Evolutionary conservation across 805 yeast genomes (phyloP), one percentile per base, ranked within the genome.

Genomic region (Sporopachydermia lactativora): DNA sequence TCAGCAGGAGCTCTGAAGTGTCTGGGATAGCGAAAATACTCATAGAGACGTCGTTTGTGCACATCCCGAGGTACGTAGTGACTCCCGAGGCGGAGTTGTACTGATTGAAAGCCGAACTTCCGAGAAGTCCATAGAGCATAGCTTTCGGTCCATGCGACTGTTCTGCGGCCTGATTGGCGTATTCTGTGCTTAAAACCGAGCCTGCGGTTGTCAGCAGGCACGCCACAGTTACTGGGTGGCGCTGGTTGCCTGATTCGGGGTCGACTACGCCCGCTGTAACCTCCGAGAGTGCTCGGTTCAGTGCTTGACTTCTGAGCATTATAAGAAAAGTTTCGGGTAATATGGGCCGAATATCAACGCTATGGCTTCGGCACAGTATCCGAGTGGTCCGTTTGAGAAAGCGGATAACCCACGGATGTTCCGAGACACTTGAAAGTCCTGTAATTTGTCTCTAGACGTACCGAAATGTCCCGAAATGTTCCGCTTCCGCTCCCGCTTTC

Each of bases 231-330:
- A n/a, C n/a, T n/a, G n/a, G n/a, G n/a, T n/a, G n/a, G n/a, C n/a
- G n/a, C n/a, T n/a, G n/a, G n/a, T n/a, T n/a, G n/a, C n/a, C n/a
- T n/a, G n/a, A n/a, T n/a, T n/a, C n/a, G n/a, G n/a, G n/a, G n/a
- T n/a, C n/a, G n/a, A n/a, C n/a, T n/a, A n/a, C n/a, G n/a, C n/a
- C n/a, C n/a, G n/a, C n/a, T n/a, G n/a, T n/a, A n/a, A 24, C 31
- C n/a, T 24, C 13, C 8, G 31, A 8, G 13, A 24, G 31, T 8
- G 31, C 31, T 24, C 31, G 8, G 31, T 24, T 8, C n/a, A 24
- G 31, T 24, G 31, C 31, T 24, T 24, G 31, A 24, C 31, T 24
- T 24, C n/a, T 24, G 13, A 24, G 31, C 31, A 24, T 24, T 24
- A 8, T 8, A 24, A 24, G 13, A 24, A n/a, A n/a, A 24, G n/a